phyloP scores from a whole-genome alignment of 2,329 filamentous ascomycete species.

The Xylariaceae sp. region DNA sequence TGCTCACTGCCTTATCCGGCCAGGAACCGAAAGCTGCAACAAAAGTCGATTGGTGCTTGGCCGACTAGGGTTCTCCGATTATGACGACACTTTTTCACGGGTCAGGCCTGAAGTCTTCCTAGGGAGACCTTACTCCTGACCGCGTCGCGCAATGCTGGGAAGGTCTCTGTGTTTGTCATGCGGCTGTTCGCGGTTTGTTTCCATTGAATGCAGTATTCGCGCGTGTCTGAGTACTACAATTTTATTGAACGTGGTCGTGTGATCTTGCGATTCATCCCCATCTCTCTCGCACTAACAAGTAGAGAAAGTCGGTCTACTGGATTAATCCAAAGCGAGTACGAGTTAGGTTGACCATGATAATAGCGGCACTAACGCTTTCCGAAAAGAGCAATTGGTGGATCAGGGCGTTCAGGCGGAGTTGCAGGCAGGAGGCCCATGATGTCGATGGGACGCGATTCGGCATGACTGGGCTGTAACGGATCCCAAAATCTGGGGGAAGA shows the following conservation, averaged over 20 bases:
- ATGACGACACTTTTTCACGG: slow-evolving; percentile 14
- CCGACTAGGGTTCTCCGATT: slow-evolving; percentile 5
- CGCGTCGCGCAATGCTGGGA: too few species aligned
- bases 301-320: too few species aligned
- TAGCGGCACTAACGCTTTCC: background rate
- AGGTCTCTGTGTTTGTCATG: too few species aligned
- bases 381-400: background rate
- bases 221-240: background rate
- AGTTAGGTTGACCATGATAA: background rate
- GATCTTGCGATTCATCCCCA: too few species aligned
- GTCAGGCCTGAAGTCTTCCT: background rate
- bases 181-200: background rate
- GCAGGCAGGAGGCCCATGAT: background rate
- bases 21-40: slow-evolving; percentile 10
- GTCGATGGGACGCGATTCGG: too few species aligned
- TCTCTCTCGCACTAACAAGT: too few species aligned
- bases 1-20: slow-evolving; percentile 13
- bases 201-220: background rate
- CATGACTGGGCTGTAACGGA: background rate
- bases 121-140: slow-evolving; percentile 3
- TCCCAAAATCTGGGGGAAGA: background rate
- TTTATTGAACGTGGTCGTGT: background rate
- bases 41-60: slow-evolving; percentile 10
- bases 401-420: background rate
- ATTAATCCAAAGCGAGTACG: too few species aligned